Evolutionary conservation across 176 grass and related monocot species (phyloP), one percentile per base, ranked within the genome.

Genomic region (Aegilops speltoides): DNA sequence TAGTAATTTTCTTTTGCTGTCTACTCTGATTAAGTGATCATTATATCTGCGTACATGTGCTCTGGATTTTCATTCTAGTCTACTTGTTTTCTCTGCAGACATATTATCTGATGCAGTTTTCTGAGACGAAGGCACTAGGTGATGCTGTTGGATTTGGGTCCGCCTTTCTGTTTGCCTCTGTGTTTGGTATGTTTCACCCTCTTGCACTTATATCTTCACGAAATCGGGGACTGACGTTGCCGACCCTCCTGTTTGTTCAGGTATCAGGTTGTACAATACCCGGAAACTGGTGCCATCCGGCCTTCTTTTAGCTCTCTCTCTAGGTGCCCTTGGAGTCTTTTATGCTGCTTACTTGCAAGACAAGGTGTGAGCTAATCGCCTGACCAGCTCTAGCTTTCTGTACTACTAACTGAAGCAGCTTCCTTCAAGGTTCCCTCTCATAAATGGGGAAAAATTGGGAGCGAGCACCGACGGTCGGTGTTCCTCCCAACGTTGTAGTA

Each of bases 61-160:
- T 80, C 22, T 33, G 8, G n/a, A 25, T 28, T 56, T 76, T 68
- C 3, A 43, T 20, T 1, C 15, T 61, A 69, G 8, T 59, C 37
- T 75, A 68, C 16, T 5, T 22, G 1, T 34, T 29, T n/a, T 84
- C 20, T 64, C 36, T 84, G 25, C 31, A 99, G 97, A 62, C 92
- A 25, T 96, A 93, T 93, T 99, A 96, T 91, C 80, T 94, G 41
- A 91, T 96, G 94, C 94, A 99, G 78, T 96, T 92, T 43, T 88
- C 94, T 60, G 97, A 94, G 62, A 96, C 94, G 7, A 94, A 91
- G 79, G 87, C 80, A 52, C 38, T 86, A 8, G 89, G 94, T 5
- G 85, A 93, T 22, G 92, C 90, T 64, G 68, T 96, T 73, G 94
- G 97, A 75, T 99, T 99, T 50, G 97, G 94, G 45, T 94, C 94